Conservation (phyloP, 2,329 filamentous ascomycete genomes). For the Elsinoe perseae region DNA sequence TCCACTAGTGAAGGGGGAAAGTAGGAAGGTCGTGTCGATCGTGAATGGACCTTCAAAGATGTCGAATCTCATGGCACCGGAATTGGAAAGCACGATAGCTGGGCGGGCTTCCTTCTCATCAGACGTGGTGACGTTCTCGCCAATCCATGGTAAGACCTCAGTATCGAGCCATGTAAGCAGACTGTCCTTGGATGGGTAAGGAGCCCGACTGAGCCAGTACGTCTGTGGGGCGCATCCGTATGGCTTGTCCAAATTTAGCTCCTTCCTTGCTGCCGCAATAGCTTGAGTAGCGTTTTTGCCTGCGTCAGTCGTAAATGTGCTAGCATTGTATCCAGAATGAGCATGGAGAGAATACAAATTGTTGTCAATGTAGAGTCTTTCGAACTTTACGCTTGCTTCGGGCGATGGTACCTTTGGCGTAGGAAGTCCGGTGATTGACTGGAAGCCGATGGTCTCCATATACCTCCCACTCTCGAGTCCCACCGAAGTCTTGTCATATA, state of each 20-base stretch:
- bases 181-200: constrained; percentile 65
- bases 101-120: constrained; percentile 45
- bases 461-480: constrained; percentile 84
- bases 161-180: constrained; percentile 76
- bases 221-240: constrained; percentile 78
- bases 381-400: constrained; percentile 46
- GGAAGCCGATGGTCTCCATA: constrained; percentile 90
- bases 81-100: constrained; percentile 72
- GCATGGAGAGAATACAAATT: constrained; percentile 78
- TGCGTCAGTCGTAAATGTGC: constrained; percentile 66
- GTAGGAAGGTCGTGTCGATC: constrained; percentile 72
- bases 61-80: constrained; percentile 87
- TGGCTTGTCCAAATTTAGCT: constrained; percentile 61
- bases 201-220: constrained; percentile 72
- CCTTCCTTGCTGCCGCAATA: constrained; percentile 62
- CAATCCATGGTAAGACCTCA: constrained; percentile 62
- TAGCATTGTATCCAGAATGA: constrained; percentile 64
- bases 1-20: constrained; percentile 79
- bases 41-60: constrained; percentile 91
- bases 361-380: constrained; percentile 84
- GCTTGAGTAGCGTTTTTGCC: constrained; percentile 63
- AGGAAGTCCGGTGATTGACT: constrained; percentile 66
- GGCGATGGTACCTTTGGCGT: constrained; percentile 26
- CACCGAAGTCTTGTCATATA: constrained; percentile 69
- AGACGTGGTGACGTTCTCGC: constrained; percentile 34